Base-by-base conservation (phyloP, 2,329 filamentous ascomycete genomes). In the Fusarium mundagurra region DNA sequence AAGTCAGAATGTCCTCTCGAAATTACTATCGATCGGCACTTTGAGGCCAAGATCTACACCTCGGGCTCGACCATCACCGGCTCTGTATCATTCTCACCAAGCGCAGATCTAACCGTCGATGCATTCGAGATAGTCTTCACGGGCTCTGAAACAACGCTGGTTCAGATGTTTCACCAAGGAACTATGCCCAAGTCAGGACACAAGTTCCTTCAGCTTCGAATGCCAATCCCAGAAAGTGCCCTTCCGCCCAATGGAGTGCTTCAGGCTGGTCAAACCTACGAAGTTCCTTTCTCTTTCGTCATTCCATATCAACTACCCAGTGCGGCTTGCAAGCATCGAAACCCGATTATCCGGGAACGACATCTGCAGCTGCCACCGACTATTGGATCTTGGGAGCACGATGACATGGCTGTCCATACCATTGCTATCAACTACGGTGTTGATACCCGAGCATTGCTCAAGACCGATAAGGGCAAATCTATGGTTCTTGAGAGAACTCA, bases 301-400 rank as follows among this genome's bases (percentile, higher is more conserved):
- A 69, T 77, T 17, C 75, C 73, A 0, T 70, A 68, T 11, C 73
- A 73, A 5, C 50, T 77, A 7, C 71, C 75, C 1, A 71, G 71
- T 3, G 73, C 66, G 0, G 55, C 76, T 1, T 77, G 75, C 17
- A 67, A 13, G 12, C 67, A 76, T 9, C 64, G 62, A 17, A 64
- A 63, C 4, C n/a, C 69, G 0, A 51, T 60, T 1, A 57, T 73
- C 1, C 45, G 62, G 5, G 69, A 75, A n/a, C 51, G 66, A 5
- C 75, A 77, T 29, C 45, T 75, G 16, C 69, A 67, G 5, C 31
- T 70, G 10, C 75, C 75, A 1, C 76, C 76, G 5, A 77, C 72
- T 3, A 16, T 77, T 22, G 76, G 76, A 8, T 43, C 60, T 1
- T 77, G 72, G 74, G 70, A 76, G 8, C 61, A 64, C 8, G 64